phyloP scores from a whole-genome alignment of 177 flowering plant genomes.

The Vitis hybrid region DNA sequence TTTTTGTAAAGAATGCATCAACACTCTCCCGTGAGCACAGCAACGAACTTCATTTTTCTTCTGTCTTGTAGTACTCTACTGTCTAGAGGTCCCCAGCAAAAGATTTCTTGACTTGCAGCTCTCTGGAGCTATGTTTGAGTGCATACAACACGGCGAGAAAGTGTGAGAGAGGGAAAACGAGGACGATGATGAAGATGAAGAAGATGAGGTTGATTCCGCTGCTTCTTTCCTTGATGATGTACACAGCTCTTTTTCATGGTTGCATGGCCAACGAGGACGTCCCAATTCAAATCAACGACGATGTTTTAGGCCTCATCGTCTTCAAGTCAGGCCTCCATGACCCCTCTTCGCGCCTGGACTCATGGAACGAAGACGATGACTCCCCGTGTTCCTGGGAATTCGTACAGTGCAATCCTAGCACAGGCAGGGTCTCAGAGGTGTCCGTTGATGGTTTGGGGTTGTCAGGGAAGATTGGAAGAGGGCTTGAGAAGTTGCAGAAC shows the following conservation, averaged over 20 bases:
- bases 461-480: constrained; percentile 77
- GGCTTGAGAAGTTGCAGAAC: constrained; percentile 58
- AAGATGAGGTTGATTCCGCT: constrained; percentile 12
- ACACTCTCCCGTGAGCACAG: constrained; percentile 11
- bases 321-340: constrained; percentile 76
- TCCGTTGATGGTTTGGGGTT: constrained; percentile 59
- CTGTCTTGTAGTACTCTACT: neutral
- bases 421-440: constrained; percentile 53
- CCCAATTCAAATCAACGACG: constrained; percentile 62
- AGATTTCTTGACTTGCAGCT: neutral
- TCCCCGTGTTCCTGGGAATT: constrained; percentile 81
- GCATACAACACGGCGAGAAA: too few species aligned
- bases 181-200: neutral
- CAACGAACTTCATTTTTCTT: neutral
- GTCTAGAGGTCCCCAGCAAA: too few species aligned
- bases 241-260: constrained; percentile 8
- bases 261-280: constrained; percentile 21
- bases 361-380: constrained; percentile 85
- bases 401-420: constrained; percentile 54
- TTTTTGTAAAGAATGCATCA: neutral
- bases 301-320: constrained; percentile 85
- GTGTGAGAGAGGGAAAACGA: too few species aligned
- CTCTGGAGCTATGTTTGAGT: too few species aligned
- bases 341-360: constrained; percentile 49
- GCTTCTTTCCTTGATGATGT: constrained; percentile 10